Percentiles rank a stretch among this genome's conserved stretches.
Evolutionary conservation across 2,329 filamentous ascomycete species (phyloP).

Genomic region (Stagonosporopsis tanaceti): DNA sequence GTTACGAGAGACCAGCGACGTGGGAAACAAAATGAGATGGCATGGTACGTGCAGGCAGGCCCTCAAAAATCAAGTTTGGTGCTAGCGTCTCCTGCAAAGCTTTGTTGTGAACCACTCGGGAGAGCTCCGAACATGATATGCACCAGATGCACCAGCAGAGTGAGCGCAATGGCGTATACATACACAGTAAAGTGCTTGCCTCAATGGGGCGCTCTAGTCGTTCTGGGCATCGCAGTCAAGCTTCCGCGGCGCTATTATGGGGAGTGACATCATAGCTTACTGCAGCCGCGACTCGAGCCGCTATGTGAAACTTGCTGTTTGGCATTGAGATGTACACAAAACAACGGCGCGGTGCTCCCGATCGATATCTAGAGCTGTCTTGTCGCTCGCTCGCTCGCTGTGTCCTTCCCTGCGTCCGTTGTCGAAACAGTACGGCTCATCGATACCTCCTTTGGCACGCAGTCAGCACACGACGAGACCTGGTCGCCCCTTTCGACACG

Average conservation of each 20-base stretch:
- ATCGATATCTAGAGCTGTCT: background rate
- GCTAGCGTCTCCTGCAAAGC: background rate
- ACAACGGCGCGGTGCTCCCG: slow-evolving; percentile 4
- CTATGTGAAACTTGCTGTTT: slow-evolving; percentile 18
- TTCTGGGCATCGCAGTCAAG: slow-evolving; percentile 11
- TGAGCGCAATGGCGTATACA: background rate
- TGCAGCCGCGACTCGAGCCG: slow-evolving; percentile 14
- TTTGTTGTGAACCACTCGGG: background rate
- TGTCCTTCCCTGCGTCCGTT: slow-evolving; percentile 1
- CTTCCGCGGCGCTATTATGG: slow-evolving; percentile 4
- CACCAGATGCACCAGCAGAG: slow-evolving; percentile 4
- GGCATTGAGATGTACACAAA: slow-evolving; percentile 6
- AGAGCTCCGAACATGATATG: background rate
- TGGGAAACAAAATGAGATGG: background rate
- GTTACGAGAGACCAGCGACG: background rate
- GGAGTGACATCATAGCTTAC: slow-evolving; percentile 15
- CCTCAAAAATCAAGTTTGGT: background rate
- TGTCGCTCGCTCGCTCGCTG: background rate
- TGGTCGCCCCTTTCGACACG: slow-evolving; percentile 1
- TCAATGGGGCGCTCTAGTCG: slow-evolving; percentile 9
- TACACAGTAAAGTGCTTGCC: background rate
- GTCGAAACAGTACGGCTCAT: background rate
- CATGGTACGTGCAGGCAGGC: slow-evolving; percentile 1
- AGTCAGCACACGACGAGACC: background rate
- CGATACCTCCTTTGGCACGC: background rate